Percentiles rank a stretch among this genome's conserved stretches.
Evolutionary conservation across 2,329 filamentous ascomycete species (phyloP).

Genomic region (Xylaria multiplex): DNA sequence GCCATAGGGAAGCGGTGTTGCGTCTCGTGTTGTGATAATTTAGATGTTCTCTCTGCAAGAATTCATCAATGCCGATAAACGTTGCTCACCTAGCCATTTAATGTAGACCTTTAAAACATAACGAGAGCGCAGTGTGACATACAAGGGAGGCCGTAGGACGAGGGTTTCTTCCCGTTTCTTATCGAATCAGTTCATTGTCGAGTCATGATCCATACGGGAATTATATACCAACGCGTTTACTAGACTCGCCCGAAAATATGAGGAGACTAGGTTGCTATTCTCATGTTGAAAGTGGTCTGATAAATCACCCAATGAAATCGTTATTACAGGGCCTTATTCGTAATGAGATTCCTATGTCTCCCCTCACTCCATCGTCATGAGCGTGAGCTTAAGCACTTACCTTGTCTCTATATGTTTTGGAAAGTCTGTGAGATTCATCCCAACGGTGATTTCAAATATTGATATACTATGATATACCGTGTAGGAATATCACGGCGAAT

Average conservation of each 20-base stretch:
- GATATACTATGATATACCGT: slow-evolving; percentile 8
- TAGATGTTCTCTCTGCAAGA: background rate
- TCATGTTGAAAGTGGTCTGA: background rate
- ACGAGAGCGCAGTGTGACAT: background rate
- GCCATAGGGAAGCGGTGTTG: background rate
- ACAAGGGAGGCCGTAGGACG: background rate
- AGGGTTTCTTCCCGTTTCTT: background rate
- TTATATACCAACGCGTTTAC: background rate
- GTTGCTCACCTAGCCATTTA: background rate
- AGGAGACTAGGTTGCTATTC: background rate
- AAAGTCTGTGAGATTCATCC: slow-evolving; percentile 1
- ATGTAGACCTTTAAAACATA: background rate
- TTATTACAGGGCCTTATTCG: background rate
- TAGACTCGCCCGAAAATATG: background rate
- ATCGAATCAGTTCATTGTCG: background rate
- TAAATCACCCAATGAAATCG: background rate
- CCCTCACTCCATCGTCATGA: background rate
- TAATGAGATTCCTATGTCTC: background rate
- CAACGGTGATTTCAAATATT: slow-evolving; percentile 16
- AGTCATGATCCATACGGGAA: background rate
- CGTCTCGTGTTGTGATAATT: background rate
- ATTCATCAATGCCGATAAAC: background rate
- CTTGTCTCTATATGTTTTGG: background rate
- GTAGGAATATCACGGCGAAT: slow-evolving; percentile 13
- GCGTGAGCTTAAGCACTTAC: background rate